These are phyloP conservation scores for Citrullus mucosospermus DNA, from an alignment of 306 rosid species.

Conservation along the genomic window DNA sequence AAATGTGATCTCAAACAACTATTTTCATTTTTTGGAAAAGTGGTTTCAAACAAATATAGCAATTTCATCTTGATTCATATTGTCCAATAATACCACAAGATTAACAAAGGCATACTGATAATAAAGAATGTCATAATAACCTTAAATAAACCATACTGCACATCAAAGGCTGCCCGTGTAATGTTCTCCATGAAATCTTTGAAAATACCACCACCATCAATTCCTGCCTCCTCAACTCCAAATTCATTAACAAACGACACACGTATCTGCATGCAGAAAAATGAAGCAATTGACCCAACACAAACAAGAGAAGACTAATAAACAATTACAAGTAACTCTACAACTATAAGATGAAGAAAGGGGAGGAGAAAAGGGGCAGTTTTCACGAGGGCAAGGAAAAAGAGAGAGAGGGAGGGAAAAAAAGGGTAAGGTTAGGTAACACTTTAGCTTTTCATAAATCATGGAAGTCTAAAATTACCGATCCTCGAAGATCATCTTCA, in stretches of 20 bases:
- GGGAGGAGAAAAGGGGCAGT: background rate
- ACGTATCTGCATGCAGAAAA: constrained; percentile 53
- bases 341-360: background rate
- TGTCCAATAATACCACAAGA: background rate
- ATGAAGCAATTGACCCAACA: background rate
- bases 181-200: constrained; percentile 99
- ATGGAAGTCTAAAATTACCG: constrained; percentile 30
- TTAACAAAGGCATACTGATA: background rate
- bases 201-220: constrained; percentile 98
- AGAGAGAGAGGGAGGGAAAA: too few species aligned
- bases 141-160: constrained; percentile 96
- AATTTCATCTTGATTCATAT: background rate
- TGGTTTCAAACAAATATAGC: background rate
- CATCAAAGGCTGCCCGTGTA: constrained; percentile 97
- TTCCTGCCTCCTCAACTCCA: constrained; percentile 99
- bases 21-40: background rate
- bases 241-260: constrained; percentile 90
- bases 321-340: constrained; percentile 4
- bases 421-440: too few species aligned
- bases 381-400: background rate
- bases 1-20: background rate
- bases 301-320: background rate
- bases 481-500: constrained; percentile 91
- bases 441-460: background rate
- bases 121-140: constrained; percentile 19